Evolutionary conservation across 2,329 filamentous ascomycete species (phyloP).

Genomic region (Myriosclerotinia curreyana): DNA sequence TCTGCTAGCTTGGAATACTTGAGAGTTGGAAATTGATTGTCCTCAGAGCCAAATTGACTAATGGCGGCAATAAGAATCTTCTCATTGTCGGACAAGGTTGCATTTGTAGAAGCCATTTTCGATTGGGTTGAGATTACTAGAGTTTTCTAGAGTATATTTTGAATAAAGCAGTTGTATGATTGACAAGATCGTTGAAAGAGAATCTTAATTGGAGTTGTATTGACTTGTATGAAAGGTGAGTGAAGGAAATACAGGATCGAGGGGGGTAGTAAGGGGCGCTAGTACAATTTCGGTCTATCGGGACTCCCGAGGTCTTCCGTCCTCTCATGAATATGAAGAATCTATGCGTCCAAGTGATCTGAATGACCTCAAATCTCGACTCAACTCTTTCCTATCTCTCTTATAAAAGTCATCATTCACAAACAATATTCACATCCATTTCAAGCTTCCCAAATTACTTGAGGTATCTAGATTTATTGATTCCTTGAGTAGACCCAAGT

Average conservation of each 20-base stretch:
- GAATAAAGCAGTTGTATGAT: background rate
- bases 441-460: background rate
- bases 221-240: background rate
- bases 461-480: background rate
- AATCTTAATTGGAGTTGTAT: background rate
- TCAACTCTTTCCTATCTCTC: background rate
- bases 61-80: background rate
- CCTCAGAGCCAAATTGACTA: background rate
- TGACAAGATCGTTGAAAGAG: too few species aligned
- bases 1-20: background rate
- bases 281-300: background rate
- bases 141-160: background rate
- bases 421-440: background rate
- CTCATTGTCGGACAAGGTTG: background rate
- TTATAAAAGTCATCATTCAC: fast-evolving
- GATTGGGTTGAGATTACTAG: background rate
- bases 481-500: background rate
- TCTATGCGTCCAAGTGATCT: too few species aligned
- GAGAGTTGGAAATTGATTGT: background rate
- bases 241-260: background rate
- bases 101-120: background rate
- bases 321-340: too few species aligned
- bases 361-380: too few species aligned
- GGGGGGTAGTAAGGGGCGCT: background rate
- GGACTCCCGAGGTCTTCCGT: background rate